A percentile compares a stretch with the other conserved stretches of the same genome.
Evolutionary conservation across 805 yeast genomes (phyloP).

Genomic region (Candida ortonii): DNA sequence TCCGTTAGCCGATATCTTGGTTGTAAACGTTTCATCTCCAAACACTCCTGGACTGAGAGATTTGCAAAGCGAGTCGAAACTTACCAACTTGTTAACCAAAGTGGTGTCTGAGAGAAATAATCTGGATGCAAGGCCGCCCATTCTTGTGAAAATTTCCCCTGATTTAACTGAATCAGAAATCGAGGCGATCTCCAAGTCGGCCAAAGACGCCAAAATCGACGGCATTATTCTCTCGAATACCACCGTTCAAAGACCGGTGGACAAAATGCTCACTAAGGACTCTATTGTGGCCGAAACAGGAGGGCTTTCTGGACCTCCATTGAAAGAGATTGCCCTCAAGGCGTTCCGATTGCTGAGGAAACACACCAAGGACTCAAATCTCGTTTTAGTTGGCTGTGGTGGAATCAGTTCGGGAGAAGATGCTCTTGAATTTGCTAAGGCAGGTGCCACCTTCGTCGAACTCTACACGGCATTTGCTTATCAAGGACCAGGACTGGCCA

Average conservation of each 20-base stretch:
- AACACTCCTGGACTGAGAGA: constrained; percentile 94
- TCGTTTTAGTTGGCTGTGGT: constrained; percentile 90
- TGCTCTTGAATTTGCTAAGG: constrained; percentile 85
- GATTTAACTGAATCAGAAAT: constrained; percentile 82
- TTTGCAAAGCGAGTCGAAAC: constrained; percentile 73
- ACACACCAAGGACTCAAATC: constrained; percentile 66
- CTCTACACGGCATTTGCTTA: constrained; percentile 88
- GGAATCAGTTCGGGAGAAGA: constrained; percentile 88
- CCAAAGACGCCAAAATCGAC: constrained; percentile 73
- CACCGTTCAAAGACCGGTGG: constrained; percentile 75
- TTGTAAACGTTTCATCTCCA: constrained; percentile 90
- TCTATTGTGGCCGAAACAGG: constrained; percentile 61
- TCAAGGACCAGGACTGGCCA: constrained; percentile 83
- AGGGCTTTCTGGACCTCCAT: constrained; percentile 90
- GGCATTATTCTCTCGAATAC: constrained; percentile 94
- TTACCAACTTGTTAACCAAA: constrained; percentile 61
- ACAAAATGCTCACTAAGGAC: constrained; percentile 47
- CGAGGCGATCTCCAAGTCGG: constrained; percentile 75
- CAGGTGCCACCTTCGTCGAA: constrained; percentile 90
- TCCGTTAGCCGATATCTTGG: constrained; percentile 81
- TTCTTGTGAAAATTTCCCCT: constrained; percentile 90
- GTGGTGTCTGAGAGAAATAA: constrained; percentile 69
- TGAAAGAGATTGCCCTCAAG: constrained; percentile 72
- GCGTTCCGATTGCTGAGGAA: constrained; percentile 72
- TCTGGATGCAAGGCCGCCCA: constrained; percentile 60